Conservation (phyloP, 805 yeast genomes). For the Metschnikowia gruessii region DNA sequence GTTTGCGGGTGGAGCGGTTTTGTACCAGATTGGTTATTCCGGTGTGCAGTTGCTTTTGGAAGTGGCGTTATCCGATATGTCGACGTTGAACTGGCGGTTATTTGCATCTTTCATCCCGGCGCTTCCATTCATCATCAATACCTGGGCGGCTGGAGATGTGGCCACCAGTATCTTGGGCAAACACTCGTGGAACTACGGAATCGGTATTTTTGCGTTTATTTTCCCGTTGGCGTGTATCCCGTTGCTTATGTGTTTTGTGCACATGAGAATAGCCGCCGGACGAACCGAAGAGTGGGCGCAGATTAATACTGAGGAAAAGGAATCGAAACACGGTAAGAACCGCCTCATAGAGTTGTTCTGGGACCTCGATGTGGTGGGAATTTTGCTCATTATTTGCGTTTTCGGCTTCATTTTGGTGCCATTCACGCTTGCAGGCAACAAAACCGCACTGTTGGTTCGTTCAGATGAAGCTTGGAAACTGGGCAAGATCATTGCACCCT, state of each 20-base stretch:
- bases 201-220: slow-evolving; percentile 78
- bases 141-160: slow-evolving; percentile 72
- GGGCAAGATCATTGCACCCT: slow-evolving; percentile 63
- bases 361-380: slow-evolving; percentile 65
- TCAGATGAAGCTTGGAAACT: slow-evolving; percentile 49
- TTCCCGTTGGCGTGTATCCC: slow-evolving; percentile 68
- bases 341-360: slow-evolving; percentile 45
- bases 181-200: slow-evolving; percentile 64
- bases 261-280: slow-evolving; percentile 55
- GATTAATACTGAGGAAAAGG: slow-evolving; percentile 39
- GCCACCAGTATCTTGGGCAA: slow-evolving; percentile 36
- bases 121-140: slow-evolving; percentile 69
- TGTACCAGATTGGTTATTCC: slow-evolving; percentile 49
- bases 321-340: slow-evolving; percentile 19
- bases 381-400: slow-evolving; percentile 50
- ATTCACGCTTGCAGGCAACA: slow-evolving; percentile 63
- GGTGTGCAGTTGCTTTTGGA: slow-evolving; percentile 58
- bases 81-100: slow-evolving; percentile 69
- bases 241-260: slow-evolving; percentile 47
- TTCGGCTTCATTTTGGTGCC: slow-evolving; percentile 70
- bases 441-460: slow-evolving; percentile 17
- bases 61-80: slow-evolving; percentile 62
- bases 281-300: slow-evolving; percentile 50
- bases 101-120: slow-evolving; percentile 63
- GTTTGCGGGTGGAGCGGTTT: slow-evolving; percentile 63